A percentile compares a stretch with the other conserved stretches of the same genome.
Evolutionary conservation across 768 basidiomycete species (phyloP).

Genomic region (Rhizopogon roseolus): DNA sequence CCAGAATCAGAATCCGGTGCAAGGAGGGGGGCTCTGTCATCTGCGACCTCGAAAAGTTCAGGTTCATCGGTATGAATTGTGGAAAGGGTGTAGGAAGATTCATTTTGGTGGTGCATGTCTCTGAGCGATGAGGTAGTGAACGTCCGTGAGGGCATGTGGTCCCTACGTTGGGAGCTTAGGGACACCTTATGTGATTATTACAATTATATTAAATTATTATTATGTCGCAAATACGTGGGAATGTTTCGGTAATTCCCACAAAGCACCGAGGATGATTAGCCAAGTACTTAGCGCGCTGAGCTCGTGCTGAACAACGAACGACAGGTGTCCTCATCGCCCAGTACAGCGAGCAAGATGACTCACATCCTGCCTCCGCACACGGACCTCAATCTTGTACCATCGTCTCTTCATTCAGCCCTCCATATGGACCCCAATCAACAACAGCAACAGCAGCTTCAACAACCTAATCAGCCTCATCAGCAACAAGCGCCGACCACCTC

Average conservation of each 20-base stretch:
- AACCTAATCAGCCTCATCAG: conserved; percentile 28
- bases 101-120: conserved; percentile 26
- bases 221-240: conserved; percentile 7
- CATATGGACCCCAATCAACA: conserved; percentile 67
- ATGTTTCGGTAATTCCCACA: conserved; percentile 18
- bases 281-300: conserved; percentile 11
- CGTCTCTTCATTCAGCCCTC: conserved; percentile 56
- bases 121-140: conserved; percentile 6
- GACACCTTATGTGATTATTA: background rate
- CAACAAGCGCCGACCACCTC: conserved; percentile 31
- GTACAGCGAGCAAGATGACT: conserved; percentile 30
- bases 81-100: conserved; percentile 59
- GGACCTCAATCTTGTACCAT: conserved; percentile 37
- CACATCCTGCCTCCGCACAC: conserved; percentile 44
- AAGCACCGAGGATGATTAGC: conserved; percentile 15
- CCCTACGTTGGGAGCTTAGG: background rate
- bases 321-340: conserved; percentile 3
- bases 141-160: conserved; percentile 2
- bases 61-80: conserved; percentile 40
- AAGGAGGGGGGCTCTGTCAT: conserved; percentile 38
- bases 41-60: conserved; percentile 17
- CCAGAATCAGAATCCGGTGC: conserved; percentile 34
- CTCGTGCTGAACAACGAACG: conserved; percentile 15
- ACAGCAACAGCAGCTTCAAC: conserved; percentile 41
- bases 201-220: conserved; percentile 5